Evolutionary conservation across 108 stramenopile species (phyloP).

Genomic region (Fragilaria crotonensis): DNA sequence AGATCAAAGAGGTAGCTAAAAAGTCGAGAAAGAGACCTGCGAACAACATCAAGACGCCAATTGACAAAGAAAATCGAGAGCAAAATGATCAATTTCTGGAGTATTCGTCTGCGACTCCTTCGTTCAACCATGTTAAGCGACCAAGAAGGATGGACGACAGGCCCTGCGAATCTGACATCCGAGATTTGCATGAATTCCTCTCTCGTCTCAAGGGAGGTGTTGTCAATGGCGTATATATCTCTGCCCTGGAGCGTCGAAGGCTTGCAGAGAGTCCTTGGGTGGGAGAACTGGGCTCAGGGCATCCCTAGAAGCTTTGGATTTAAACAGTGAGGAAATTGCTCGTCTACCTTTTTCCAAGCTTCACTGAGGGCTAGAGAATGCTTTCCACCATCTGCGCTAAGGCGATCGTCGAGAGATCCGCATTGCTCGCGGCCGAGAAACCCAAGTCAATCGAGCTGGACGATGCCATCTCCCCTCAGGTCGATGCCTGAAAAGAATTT

Average conservation of each 20-base stretch:
- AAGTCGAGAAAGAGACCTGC: not conserved
- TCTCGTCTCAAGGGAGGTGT: conserved; percentile 69
- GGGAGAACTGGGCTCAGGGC: conserved; percentile 20
- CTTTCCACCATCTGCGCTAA: not conserved
- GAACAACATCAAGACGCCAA: not conserved
- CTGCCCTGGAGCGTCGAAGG: conserved; percentile 60
- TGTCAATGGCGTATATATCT: conserved; percentile 57
- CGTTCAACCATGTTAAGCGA: not conserved
- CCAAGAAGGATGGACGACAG: conserved; percentile 4
- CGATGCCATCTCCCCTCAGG: not conserved
- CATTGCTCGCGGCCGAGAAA: not conserved
- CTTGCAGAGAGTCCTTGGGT: conserved; percentile 45
- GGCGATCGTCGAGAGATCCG: not conserved
- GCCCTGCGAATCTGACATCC: conserved; percentile 23
- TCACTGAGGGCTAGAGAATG: not conserved
- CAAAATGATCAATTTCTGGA: not conserved
- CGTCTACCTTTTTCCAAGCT: conserved; percentile 41
- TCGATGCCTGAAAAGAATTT: not conserved
- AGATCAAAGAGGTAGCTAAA: not conserved
- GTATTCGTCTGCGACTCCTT: not conserved
- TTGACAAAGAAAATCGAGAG: not conserved
- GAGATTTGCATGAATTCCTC: conserved; percentile 39
- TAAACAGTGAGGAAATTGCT: conserved; percentile 39
- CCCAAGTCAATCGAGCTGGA: not conserved
- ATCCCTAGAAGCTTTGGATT: conserved; percentile 45